Evolutionary conservation across 345 rosid genomes (phyloP).

Genomic region (Citrus australasica): DNA sequence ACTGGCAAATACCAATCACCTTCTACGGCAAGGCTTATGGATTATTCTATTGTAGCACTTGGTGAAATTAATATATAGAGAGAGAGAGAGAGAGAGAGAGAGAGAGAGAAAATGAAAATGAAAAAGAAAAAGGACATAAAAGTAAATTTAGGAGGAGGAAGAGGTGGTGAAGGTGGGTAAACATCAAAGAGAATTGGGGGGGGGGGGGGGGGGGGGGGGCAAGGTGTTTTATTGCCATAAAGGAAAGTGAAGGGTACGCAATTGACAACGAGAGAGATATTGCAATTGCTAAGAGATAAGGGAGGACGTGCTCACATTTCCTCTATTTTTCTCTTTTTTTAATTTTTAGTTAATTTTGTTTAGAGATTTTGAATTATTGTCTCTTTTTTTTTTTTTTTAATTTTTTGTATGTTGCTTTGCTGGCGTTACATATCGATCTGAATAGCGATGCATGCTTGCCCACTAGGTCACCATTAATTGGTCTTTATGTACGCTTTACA

Average conservation of each 20-base stretch:
- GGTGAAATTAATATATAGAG: too few relatives aligned
- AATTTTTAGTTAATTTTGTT: not conserved
- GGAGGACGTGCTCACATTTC: conserved; percentile 15
- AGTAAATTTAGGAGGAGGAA: not conserved
- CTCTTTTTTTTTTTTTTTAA: not conserved
- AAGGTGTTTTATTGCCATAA: conserved; percentile 4
- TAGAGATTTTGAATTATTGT: not conserved
- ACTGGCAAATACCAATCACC: too few relatives aligned
- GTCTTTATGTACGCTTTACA: not conserved
- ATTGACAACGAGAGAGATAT: conserved; percentile 14
- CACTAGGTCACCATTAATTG: not conserved
- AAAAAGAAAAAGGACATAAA: not conserved
- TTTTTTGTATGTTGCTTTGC: conserved; percentile 18
- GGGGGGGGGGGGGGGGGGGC: not conserved
- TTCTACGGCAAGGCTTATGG: too few relatives aligned
- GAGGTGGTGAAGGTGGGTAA: conserved; percentile 11
- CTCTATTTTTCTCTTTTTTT: not conserved
- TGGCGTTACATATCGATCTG: conserved; percentile 12
- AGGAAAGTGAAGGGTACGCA: conserved; percentile 19
- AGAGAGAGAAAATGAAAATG: not conserved
- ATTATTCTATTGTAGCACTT: too few relatives aligned
- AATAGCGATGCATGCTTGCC: conserved; percentile 28
- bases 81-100: not conserved
- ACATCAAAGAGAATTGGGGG: not conserved
- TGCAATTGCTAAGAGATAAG: too few relatives aligned